Base-by-base conservation (phyloP, 169 alveolate species). In the Babesia gibsoni region DNA sequence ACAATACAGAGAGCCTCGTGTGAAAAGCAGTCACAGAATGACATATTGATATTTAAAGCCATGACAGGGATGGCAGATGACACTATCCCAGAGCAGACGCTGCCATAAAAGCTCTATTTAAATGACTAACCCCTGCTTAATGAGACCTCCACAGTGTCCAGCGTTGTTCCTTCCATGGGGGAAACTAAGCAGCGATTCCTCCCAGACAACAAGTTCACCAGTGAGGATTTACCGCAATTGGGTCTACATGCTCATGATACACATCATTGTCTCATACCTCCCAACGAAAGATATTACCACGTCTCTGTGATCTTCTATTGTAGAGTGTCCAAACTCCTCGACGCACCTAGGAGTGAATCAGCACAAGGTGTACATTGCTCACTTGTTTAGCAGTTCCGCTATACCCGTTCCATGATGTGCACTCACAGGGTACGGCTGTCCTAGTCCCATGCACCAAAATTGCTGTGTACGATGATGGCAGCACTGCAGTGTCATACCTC, bases 371-470 rank as follows among this genome's bases (percentile, higher is more conserved):
- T 7, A 23, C 20, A 6, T 25, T 52, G 52, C 64, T 23, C 14
- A 74, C 84, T 65, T 50, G 27, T 83, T 84, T 41, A 87, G 82
- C 5, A 87, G 69, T 58, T 87, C 92, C 9, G 88, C 83, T 12
- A 87, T 49, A 14, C 92, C 92, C 39, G 72, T 83, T 10, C 92
- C 92, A 42, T 87, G 92, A 30, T 83, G 49, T 12, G 91, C 92
- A 64, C 92, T 87, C 43, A 82, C 80, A 18, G 92, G 89, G 27
- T 73, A 83, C 25, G 92, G 92, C n/a, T 56, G 36, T 1, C 89
- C 92, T 36, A 87, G 75, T 39, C 92, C 92, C 27, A 87, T 53
- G 18, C 75, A 56, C 92, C 92, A 87, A 61, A 87, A 87, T 52
- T 83, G 81, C 87, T 78, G 64, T 6, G 68, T 33, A 10, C 2